Evolutionary conservation across 768 basidiomycete genomes (phyloP).

Genomic region (Crassisporium funariophilum): DNA sequence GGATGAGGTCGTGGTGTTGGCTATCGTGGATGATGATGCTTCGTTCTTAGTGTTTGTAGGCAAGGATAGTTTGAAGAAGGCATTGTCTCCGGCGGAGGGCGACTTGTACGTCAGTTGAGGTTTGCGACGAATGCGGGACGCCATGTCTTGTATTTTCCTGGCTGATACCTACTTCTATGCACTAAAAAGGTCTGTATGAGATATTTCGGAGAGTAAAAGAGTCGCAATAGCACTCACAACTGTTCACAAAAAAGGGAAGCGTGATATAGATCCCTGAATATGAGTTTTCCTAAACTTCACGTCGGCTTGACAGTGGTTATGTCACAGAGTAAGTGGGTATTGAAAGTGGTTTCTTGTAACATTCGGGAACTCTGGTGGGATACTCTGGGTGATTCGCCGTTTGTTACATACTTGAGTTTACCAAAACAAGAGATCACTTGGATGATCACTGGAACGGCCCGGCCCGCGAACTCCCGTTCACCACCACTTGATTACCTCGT

Average conservation of each 20-base stretch:
- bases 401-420: too few relatives aligned
- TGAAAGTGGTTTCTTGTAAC: not conserved
- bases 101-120: slow-evolving; percentile 61
- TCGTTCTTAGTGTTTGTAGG: slow-evolving; percentile 6
- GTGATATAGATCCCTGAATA: not conserved
- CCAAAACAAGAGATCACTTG: too few relatives aligned
- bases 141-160: slow-evolving; percentile 7
- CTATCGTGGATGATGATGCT: slow-evolving; percentile 9
- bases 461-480: too few relatives aligned
- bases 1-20: slow-evolving; percentile 6
- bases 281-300: not conserved
- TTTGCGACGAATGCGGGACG: slow-evolving; percentile 50
- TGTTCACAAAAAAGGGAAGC: too few relatives aligned
- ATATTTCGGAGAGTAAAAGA: too few relatives aligned
- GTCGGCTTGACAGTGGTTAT: not conserved
- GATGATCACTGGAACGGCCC: too few relatives aligned
- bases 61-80: slow-evolving; percentile 18
- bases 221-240: too few relatives aligned
- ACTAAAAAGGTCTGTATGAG: too few relatives aligned
- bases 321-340: not conserved
- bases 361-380: too few relatives aligned
- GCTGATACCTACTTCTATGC: too few relatives aligned
- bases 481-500: too few relatives aligned
- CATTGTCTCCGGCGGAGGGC: slow-evolving; percentile 41
- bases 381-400: too few relatives aligned